These are phyloP conservation scores for Pichia deserticola DNA, from an alignment of 805 yeast species.

Conservation along the genomic window DNA sequence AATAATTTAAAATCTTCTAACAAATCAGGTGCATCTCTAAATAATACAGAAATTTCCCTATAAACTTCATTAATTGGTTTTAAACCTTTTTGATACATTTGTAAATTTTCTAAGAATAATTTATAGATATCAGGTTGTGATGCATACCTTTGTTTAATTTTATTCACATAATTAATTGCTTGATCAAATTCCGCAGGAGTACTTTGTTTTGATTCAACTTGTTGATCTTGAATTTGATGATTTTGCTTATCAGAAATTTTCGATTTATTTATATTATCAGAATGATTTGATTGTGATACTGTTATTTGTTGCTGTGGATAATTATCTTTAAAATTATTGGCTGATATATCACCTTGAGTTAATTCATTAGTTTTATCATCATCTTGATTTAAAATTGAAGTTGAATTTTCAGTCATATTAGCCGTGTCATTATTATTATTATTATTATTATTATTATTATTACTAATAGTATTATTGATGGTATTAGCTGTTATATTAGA, in stretches of 20 bases:
- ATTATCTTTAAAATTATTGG: not conserved
- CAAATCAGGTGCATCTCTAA: slow-evolving; percentile 90
- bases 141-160: slow-evolving; percentile 89
- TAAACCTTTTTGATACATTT: slow-evolving; percentile 94
- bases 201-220: slow-evolving; percentile 28
- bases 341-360: not conserved
- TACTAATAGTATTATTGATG: too few relatives aligned
- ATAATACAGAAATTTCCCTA: slow-evolving; percentile 81
- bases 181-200: slow-evolving; percentile 93
- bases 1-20: slow-evolving; percentile 93
- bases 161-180: slow-evolving; percentile 93
- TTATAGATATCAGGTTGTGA: slow-evolving; percentile 94
- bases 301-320: not conserved
- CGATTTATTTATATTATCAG: not conserved
- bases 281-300: too few relatives aligned
- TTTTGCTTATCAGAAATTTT: not conserved
- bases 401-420: not conserved
- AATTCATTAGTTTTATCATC: not conserved
- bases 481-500: not conserved
- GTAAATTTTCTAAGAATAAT: slow-evolving; percentile 87
- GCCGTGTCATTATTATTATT: slow-evolving; percentile 8
- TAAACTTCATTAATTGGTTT: slow-evolving; percentile 94
- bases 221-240: slow-evolving; percentile 15
- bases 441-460: not conserved
- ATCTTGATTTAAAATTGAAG: not conserved